Base-by-base conservation (phyloP, 495 filamentous ascomycete genomes). In the Neurospora sp. region DNA sequence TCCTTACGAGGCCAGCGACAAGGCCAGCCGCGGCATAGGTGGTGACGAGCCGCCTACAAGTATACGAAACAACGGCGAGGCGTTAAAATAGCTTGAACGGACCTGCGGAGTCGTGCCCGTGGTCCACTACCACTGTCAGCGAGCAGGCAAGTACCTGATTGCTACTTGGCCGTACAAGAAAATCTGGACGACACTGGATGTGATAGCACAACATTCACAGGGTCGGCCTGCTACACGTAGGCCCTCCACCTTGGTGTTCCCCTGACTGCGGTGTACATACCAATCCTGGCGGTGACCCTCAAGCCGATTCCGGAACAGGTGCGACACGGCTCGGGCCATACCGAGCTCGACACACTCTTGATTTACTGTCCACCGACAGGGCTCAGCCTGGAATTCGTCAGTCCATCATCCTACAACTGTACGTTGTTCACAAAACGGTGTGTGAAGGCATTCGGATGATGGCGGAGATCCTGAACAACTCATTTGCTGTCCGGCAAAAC, bases 131-230 rank as follows among this genome's bases (percentile, higher is more conserved):
- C 53, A 38, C 45, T 40, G 38, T 71, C 35, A 53, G 35, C 41
- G 39, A 40, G 40, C 65, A 74, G 37, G 70, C 61, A 31, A 37
- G 53, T 71, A 74, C 72, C 48, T 72, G 22, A 31, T 22, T 69
- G 44, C 69, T 74, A 74, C 72, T 48, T 72, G n/a, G 71, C 71
- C 71, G 71, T 72, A 70, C 71, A 72, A 69, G 68, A 68, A 68
- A 72, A 69, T 40, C 7, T 9, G n/a, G 27, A 65, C 53, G 71
- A 59, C 70, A 35, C 48, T 40, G 70, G 48, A 44, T 71, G 73
- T 71, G 70, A 74, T 59, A 53, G 40, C 73, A 65, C 53, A 39
- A 40, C n/a, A 18, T 27, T 42, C 40, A 72, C 69, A 27, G 70
- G 68, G 65, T 69, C 42, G 40, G 68, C 18, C 22, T 61, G 20